Percentiles rank a stretch among this genome's conserved stretches.
phyloP scores from a whole-genome alignment of 768 basidiomycete species.

The Rhizopogon vulgaris region DNA sequence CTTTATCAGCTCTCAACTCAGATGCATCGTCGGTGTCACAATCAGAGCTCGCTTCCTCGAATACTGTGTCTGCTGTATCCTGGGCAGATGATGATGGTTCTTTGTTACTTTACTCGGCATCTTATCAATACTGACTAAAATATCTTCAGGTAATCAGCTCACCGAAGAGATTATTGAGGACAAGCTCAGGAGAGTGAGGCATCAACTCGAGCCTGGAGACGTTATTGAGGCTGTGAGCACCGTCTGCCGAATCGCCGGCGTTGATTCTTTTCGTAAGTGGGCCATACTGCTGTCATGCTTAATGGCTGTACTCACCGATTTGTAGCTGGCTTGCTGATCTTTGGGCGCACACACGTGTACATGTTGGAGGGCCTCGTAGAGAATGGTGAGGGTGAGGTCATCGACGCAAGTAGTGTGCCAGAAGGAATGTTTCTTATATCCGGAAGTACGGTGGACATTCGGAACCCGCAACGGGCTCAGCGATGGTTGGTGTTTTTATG shows the following conservation, averaged over 20 bases:
- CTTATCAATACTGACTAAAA: not conserved
- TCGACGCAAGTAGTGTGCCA: slow-evolving; percentile 83
- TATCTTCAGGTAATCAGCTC: slow-evolving; percentile 38
- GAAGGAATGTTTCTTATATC: slow-evolving; percentile 77
- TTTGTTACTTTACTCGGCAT: not conserved
- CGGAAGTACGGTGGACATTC: slow-evolving; percentile 75
- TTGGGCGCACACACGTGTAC: slow-evolving; percentile 81
- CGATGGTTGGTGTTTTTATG: slow-evolving; percentile 54
- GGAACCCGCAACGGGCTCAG: slow-evolving; percentile 74
- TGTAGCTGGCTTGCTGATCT: slow-evolving; percentile 76
- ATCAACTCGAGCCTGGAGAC: slow-evolving; percentile 85
- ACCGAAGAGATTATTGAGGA: slow-evolving; percentile 81
- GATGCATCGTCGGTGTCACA: not conserved
- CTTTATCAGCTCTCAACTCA: not conserved
- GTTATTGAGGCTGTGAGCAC: slow-evolving; percentile 84
- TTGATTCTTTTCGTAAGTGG: slow-evolving; percentile 84
- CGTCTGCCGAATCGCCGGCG: slow-evolving; percentile 81
- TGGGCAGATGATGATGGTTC: not conserved
- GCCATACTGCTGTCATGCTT: not conserved
- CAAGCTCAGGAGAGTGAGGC: slow-evolving; percentile 80
- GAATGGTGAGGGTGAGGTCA: slow-evolving; percentile 80
- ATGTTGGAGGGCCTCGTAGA: slow-evolving; percentile 89
- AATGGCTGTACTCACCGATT: not conserved
- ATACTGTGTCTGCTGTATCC: not conserved
- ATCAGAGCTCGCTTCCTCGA: not conserved